Percentiles rank a stretch among this genome's conserved stretches.
These are phyloP conservation scores for Syncephalastrum sp. DNA, from an alignment of 371 early-diverging fungal genomes.

Conservation along the genomic window DNA sequence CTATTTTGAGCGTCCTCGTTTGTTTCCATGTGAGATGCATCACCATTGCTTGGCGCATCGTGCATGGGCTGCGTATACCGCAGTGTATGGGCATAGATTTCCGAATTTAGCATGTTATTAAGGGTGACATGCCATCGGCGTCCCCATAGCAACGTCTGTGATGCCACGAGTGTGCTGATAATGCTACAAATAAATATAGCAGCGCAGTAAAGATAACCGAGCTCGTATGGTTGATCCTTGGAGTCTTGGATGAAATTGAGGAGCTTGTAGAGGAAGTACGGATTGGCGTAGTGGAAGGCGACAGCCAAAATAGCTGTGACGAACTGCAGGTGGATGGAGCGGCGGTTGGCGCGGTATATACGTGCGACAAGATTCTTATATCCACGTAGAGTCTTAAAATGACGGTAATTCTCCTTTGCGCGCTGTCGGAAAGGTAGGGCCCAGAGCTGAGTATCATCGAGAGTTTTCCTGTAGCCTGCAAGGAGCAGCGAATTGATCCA, in stretches of 20 bases:
- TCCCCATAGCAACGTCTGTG: constrained; percentile 60
- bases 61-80: constrained; percentile 12
- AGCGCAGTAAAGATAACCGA: constrained; percentile 50
- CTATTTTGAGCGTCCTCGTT: constrained; percentile 47
- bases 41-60: constrained; percentile 9
- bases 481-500: constrained; percentile 78
- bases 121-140: constrained; percentile 58
- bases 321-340: constrained; percentile 41
- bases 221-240: constrained; percentile 28
- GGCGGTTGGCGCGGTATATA: constrained; percentile 34
- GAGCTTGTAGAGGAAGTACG: constrained; percentile 48
- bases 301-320: constrained; percentile 52
- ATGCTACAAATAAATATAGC: constrained; percentile 57
- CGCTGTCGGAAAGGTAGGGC: constrained; percentile 53
- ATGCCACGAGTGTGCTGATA: constrained; percentile 53
- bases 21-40: constrained; percentile 22
- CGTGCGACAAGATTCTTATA: constrained; percentile 15
- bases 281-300: constrained; percentile 54
- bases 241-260: constrained; percentile 49
- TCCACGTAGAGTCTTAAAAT: constrained; percentile 17
- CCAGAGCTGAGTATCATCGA: constrained; percentile 69
- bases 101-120: constrained; percentile 56
- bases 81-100: constrained; percentile 56
- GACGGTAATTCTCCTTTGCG: constrained; percentile 39
- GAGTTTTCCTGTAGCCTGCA: constrained; percentile 51